Evolutionary conservation across 2,329 filamentous ascomycete genomes (phyloP), one percentile per base, ranked within the genome.

Genomic region (Alternaria ventricosa): DNA sequence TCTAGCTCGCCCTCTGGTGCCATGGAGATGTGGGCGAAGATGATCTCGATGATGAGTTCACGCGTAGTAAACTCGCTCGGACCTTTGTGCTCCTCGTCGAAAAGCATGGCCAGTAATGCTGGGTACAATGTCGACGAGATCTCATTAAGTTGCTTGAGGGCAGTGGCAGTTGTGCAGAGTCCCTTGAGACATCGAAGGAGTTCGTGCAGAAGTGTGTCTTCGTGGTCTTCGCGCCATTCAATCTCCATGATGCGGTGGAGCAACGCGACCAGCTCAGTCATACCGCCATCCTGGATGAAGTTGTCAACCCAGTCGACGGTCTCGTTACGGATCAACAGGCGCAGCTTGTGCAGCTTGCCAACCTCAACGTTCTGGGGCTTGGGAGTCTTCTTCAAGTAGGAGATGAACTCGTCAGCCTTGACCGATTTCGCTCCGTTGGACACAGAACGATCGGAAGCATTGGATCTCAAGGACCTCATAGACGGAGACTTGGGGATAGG

Each of bases 221-320:
- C 96, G 74, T 98, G 95, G 73, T 98, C 96, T 84, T 97, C 96
- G 75, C 94, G 93, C 95, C 96, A 99, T 79, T 98, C 96, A 33
- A 99, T 90, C 55, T 91, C 91, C 87, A 97, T 94, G 72, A 95
- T 97, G n/a, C 95, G 89, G 79, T 97, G 91, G 51, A 98, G 84
- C 58, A 98, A 83, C 43, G 88, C 89, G 36, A 97, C 91, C 66
- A 98, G 92, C 79, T 97, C 93, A 69, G 91, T 88, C 94, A 98
- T 97, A 20, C 96, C 96, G 15, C 93, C 94, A 67, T 94, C 90
- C 44, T 89, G 87, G 71, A 98, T 93, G 78, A 98, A 99, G 12
- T 90, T 88, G 76, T 98, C 93, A 4, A 96, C 96, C 96, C 96
- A 99, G 12, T 91, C 88, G 6, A 99, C 93, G 0, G 95, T 97